Evolutionary conservation across 1,284 basidiomycete genomes (phyloP).

Genomic region (Marasmius tenuissimus): DNA sequence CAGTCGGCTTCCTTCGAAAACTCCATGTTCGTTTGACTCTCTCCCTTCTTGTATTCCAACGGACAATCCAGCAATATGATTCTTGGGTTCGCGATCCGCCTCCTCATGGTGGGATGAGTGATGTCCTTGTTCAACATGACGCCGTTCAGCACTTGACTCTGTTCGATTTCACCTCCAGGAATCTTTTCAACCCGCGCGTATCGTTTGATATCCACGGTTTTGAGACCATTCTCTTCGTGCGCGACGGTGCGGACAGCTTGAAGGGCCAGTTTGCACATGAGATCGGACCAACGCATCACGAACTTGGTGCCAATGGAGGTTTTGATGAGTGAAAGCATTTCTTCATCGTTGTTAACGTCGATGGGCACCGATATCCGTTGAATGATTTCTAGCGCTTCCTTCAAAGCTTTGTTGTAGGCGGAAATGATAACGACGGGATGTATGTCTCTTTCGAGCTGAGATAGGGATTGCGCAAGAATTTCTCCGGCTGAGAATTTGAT

Average conservation of each 20-base stretch:
- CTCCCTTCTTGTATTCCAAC: constrained; percentile 99
- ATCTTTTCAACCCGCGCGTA: constrained; percentile 98
- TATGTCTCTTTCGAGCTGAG: constrained; percentile 93
- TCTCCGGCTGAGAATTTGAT: constrained; percentile 74
- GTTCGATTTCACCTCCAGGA: constrained; percentile 96
- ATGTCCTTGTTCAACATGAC: constrained; percentile 99
- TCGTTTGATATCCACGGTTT: constrained; percentile 96
- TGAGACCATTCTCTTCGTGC: constrained; percentile 63
- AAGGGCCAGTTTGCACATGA: constrained; percentile 95
- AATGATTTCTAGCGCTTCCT: constrained; percentile 88
- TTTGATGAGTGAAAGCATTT: constrained; percentile 98
- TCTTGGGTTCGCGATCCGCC: constrained; percentile 88
- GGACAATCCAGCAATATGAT: constrained; percentile 95
- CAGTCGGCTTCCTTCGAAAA: constrained; percentile 94
- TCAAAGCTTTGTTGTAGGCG: constrained; percentile 94
- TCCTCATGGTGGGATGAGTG: constrained; percentile 95
- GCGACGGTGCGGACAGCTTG: constrained; percentile 89
- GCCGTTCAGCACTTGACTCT: constrained; percentile 84
- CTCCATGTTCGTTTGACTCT: constrained; percentile 98
- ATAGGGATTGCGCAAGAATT: constrained; percentile 93
- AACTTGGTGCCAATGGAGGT: constrained; percentile 99
- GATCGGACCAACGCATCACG: constrained; percentile 92
- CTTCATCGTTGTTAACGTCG: constrained; percentile 81
- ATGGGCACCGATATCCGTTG: constrained; percentile 89
- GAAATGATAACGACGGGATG: constrained; percentile 99